Conservation (phyloP, 768 basidiomycete species). For the Russula foetens region DNA sequence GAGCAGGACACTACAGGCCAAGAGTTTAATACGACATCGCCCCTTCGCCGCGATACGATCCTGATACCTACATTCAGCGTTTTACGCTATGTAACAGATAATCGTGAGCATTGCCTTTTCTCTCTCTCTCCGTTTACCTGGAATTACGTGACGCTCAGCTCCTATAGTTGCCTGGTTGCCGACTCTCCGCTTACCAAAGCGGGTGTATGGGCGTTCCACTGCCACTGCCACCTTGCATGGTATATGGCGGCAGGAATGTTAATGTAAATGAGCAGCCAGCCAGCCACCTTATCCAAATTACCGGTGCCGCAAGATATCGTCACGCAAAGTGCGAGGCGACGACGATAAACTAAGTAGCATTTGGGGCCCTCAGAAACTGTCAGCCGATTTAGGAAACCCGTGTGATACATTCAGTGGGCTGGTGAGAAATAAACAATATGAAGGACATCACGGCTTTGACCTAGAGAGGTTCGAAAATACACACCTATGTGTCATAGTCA, state of each 20-base stretch:
- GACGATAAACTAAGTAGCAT: neutral
- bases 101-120: constrained; percentile 3
- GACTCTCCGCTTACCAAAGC: neutral
- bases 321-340: neutral
- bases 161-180: too few relatives aligned
- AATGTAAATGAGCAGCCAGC: constrained; percentile 9
- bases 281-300: neutral
- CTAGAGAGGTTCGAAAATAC: neutral
- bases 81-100: constrained; percentile 15
- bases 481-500: neutral
- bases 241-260: constrained; percentile 16
- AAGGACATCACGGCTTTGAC: neutral
- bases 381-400: neutral
- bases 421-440: too few relatives aligned
- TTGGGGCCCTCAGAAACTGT: too few relatives aligned
- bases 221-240: constrained; percentile 17
- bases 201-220: constrained; percentile 19
- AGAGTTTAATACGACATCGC: constrained; percentile 6
- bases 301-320: constrained; percentile 9
- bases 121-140: neutral
- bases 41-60: constrained; percentile 12
- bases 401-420: neutral
- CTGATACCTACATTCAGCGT: constrained; percentile 14
- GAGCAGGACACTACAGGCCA: constrained; percentile 15
- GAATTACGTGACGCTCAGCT: neutral